A percentile compares a stretch with the other conserved stretches of the same genome.
Evolutionary conservation across 169 alveolate species (phyloP).

Genomic region (Plasmodium cynomolgi): DNA sequence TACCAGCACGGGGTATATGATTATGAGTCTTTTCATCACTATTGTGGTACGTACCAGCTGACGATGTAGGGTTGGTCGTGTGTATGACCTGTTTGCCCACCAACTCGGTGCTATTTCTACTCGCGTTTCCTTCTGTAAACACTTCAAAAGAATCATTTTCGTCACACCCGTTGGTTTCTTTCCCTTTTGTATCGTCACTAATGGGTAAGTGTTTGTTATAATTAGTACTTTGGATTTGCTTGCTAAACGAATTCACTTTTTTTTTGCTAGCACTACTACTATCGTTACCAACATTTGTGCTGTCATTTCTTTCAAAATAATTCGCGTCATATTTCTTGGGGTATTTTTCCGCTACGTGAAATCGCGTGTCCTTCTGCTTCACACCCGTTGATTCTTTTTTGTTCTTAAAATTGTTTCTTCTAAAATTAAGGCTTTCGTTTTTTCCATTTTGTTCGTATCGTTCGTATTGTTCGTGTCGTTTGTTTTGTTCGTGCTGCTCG

Average conservation of each 20-base stretch:
- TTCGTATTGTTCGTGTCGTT: not conserved
- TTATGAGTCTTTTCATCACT: not conserved
- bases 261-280: slow-evolving; percentile 3
- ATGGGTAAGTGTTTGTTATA: not conserved
- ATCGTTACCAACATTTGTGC: not conserved
- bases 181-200: not conserved
- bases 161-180: not conserved
- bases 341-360: not conserved
- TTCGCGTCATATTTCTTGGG: slow-evolving; percentile 2
- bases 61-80: not conserved
- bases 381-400: not conserved
- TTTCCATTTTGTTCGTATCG: slow-evolving; percentile 14
- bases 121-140: not conserved
- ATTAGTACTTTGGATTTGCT: not conserved
- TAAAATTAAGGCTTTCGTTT: slow-evolving; percentile 6
- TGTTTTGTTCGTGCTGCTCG: not conserved
- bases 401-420: slow-evolving; percentile 19
- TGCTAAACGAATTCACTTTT: not conserved
- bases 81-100: not conserved
- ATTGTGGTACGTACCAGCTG: not conserved
- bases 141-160: not conserved
- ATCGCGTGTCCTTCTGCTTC: not conserved
- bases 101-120: not conserved
- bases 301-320: slow-evolving; percentile 31
- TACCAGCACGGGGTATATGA: not conserved